Percentiles rank a stretch among this genome's conserved stretches.
Conservation (phyloP, 2,329 filamentous ascomycete species). For the Xylaria digitata region DNA sequence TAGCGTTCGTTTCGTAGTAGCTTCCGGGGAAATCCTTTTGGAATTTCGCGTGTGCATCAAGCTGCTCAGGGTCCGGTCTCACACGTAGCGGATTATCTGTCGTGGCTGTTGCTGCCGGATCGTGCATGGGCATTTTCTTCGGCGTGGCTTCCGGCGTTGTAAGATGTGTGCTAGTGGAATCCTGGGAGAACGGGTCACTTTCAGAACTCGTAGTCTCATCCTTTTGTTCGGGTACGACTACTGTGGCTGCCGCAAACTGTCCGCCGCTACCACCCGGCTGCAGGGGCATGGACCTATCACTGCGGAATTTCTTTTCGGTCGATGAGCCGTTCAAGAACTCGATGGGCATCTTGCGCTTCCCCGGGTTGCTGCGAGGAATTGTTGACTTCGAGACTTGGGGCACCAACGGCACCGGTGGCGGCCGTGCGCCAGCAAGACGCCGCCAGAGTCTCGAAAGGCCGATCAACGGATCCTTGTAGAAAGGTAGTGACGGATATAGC, state of each 20-base stretch:
- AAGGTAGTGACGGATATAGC: conserved; percentile 37
- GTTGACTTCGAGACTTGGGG: conserved; percentile 37
- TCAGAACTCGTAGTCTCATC: too few species aligned
- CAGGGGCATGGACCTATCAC: conserved; percentile 10
- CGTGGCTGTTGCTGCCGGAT: too few species aligned
- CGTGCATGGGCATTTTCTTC: too few species aligned
- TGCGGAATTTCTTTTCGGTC: conserved; percentile 34
- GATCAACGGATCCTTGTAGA: conserved; percentile 30
- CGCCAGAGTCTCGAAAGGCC: conserved; percentile 30
- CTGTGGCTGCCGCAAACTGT: conserved; percentile 35
- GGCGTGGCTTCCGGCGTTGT: too few species aligned
- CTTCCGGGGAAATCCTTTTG: conserved; percentile 3
- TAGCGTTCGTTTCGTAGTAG: background rate
- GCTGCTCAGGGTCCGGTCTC: conserved; percentile 7
- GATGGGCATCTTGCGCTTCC: conserved; percentile 49
- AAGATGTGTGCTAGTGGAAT: too few species aligned
- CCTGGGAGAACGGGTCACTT: too few species aligned
- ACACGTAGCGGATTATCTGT: background rate
- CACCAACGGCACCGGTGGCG: conserved; percentile 42
- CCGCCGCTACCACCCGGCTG: conserved; percentile 34
- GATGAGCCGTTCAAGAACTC: conserved; percentile 39
- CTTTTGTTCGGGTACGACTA: background rate
- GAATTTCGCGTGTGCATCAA: background rate
- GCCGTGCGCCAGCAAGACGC: conserved; percentile 5
- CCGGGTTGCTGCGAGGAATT: conserved; percentile 45